Percentiles rank a stretch among this genome's conserved stretches.
These are phyloP conservation scores for Paraconiothyrium sp. DNA, from an alignment of 2,329 filamentous ascomycete genomes.

Conservation along the genomic window DNA sequence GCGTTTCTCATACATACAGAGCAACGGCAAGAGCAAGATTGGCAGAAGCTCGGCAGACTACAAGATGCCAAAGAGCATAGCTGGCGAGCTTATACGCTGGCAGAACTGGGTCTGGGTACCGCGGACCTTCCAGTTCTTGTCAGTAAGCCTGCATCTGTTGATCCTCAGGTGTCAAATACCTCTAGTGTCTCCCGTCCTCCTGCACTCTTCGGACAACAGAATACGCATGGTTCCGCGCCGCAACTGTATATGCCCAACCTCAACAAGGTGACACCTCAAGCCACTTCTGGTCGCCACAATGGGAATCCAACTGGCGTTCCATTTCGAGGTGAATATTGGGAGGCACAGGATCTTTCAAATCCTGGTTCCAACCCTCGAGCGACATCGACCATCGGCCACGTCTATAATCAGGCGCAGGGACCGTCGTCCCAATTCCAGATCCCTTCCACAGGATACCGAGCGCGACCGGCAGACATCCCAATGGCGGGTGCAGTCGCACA, in stretches of 20 bases:
- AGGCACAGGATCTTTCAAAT: not conserved
- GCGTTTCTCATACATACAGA: not conserved
- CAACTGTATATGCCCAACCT: not conserved
- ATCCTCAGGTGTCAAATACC: accelerated
- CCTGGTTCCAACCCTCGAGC: not conserved
- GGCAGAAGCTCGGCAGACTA: not conserved
- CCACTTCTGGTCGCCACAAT: not conserved
- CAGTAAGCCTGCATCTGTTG: not conserved
- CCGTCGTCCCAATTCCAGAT: too few species aligned
- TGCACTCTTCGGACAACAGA: not conserved
- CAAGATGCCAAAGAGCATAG: not conserved
- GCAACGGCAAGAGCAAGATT: not conserved
- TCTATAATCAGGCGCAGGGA: not conserved
- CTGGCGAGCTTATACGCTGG: not conserved
- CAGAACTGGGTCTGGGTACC: not conserved
- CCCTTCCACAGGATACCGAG: not conserved
- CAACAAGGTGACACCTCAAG: not conserved
- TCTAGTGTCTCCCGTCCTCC: not conserved
- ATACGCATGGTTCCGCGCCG: not conserved
- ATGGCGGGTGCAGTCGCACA: not conserved
- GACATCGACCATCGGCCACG: not conserved
- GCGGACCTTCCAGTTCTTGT: not conserved
- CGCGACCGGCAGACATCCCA: not conserved
- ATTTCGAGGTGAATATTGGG: too few species aligned
- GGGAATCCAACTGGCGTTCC: not conserved